phyloP scores from a whole-genome alignment of 176 grass and related monocot species.

The Phragmites australis region DNA sequence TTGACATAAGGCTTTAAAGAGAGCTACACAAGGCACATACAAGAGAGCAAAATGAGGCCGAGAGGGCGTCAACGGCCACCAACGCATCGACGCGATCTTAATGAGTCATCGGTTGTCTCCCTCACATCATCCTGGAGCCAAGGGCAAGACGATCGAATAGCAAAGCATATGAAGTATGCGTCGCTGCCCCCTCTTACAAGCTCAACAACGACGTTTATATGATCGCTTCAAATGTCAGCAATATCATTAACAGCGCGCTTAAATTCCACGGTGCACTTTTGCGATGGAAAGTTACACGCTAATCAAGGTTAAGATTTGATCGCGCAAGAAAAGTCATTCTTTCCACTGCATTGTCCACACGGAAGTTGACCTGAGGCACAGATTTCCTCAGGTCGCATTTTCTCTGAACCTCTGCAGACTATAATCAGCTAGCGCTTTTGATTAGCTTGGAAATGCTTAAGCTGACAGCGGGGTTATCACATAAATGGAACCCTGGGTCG shows the following conservation, averaged over 20 bases:
- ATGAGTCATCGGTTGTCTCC: neutral
- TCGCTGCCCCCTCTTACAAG: neutral
- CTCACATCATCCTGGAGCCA: neutral
- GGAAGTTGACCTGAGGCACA: neutral
- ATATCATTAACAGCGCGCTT: neutral
- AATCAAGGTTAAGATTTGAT: neutral
- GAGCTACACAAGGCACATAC: neutral
- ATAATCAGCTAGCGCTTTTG: neutral
- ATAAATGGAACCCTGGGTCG: no score
- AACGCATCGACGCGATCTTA: neutral
- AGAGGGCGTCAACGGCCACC: neutral
- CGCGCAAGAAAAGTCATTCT: neutral
- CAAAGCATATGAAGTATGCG: neutral
- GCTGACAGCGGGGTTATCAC: no score
- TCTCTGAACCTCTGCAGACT: neutral
- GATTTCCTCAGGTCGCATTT: neutral
- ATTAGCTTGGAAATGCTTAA: neutral
- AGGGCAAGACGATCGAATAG: neutral
- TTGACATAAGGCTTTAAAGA: neutral
- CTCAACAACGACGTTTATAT: neutral
- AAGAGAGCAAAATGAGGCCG: neutral
- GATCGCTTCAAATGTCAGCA: neutral
- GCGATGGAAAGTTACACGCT: neutral
- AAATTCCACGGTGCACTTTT: neutral
- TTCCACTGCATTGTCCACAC: constrained; percentile 8